phyloP scores from a whole-genome alignment of 2,329 filamentous ascomycete species.

The Fusarium beomiforme region DNA sequence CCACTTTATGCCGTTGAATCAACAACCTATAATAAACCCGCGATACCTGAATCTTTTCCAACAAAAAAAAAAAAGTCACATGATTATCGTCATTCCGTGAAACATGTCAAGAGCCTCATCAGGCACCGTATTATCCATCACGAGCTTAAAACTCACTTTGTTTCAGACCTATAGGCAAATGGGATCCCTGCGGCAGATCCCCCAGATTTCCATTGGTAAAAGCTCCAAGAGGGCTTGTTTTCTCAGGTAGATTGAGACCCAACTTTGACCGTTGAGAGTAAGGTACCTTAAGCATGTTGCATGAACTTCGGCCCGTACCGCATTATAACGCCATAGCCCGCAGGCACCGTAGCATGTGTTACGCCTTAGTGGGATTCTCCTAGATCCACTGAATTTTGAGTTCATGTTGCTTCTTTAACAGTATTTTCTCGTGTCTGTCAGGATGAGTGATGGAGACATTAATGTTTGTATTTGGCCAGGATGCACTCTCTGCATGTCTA shows the following conservation, averaged over 20 bases:
- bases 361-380: neutral
- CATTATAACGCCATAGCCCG: neutral
- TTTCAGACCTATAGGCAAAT: neutral
- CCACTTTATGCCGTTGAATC: neutral
- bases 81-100: neutral
- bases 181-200: neutral
- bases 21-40: neutral
- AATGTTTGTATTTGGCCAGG: no score
- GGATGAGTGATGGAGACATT: no score
- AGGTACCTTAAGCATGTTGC: conserved; percentile 15
- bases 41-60: neutral
- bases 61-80: neutral
- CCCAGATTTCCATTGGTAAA: neutral
- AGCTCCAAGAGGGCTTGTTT: neutral
- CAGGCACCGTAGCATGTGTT: neutral
- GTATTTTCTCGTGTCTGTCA: neutral
- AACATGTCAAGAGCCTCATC: neutral
- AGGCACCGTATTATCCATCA: neutral
- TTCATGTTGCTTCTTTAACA: neutral
- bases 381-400: neutral
- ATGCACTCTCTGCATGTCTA: no score
- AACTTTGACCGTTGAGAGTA: neutral
- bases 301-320: conserved; percentile 29
- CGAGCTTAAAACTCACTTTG: neutral
- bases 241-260: neutral